Percentiles rank a stretch among this genome's conserved stretches.
Conservation (phyloP, 352 stramenopile species). For the Globisporangium recalcitrans region DNA sequence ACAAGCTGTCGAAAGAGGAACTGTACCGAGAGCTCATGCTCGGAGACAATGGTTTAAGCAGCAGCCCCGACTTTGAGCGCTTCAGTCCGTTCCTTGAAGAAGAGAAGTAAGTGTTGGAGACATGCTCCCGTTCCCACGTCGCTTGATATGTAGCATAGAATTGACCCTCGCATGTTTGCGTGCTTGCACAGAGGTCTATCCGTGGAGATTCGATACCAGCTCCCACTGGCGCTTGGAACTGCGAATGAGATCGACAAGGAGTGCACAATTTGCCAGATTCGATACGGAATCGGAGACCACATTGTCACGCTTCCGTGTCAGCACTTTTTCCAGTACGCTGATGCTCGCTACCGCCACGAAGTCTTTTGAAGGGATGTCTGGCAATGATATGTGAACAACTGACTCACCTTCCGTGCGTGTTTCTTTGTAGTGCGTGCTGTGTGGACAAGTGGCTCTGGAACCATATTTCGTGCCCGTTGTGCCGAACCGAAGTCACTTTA, state of each 20-base stretch:
- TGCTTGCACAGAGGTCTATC: conserved; percentile 46
- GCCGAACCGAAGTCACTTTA: conserved; percentile 68
- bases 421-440: conserved; percentile 51
- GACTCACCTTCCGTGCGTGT: background rate
- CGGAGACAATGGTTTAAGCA: conserved; percentile 49
- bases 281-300: conserved; percentile 79
- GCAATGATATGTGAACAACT: background rate
- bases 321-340: conserved; percentile 84
- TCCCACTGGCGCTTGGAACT: conserved; percentile 71
- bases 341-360: background rate
- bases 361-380: background rate
- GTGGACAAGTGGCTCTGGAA: conserved; percentile 85
- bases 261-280: conserved; percentile 81
- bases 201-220: conserved; percentile 74
- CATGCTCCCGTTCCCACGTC: too few species aligned
- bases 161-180: background rate
- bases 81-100: conserved; percentile 74
- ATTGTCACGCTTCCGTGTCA: conserved; percentile 81
- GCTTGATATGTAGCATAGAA: background rate
- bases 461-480: conserved; percentile 81
- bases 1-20: conserved; percentile 57
- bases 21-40: conserved; percentile 59
- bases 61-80: conserved; percentile 62
- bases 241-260: conserved; percentile 81
- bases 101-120: conserved; percentile 35